Conservation (phyloP, 2,329 filamentous ascomycete species). For the Cordyceps cicadae region DNA sequence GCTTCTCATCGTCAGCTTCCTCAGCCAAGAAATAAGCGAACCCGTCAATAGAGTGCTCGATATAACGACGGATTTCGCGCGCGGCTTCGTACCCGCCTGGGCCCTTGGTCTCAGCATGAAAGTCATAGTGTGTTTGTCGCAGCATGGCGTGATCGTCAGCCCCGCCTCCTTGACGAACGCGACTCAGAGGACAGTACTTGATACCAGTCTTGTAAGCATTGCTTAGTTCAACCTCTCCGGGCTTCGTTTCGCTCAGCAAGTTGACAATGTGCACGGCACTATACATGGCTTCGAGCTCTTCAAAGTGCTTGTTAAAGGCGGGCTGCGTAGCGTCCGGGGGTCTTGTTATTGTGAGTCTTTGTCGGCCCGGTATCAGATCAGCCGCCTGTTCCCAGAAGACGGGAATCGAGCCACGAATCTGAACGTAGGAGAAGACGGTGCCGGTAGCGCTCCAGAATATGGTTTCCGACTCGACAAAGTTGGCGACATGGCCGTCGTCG, state of each 20-base stretch:
- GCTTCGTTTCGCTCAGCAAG: conserved; percentile 82
- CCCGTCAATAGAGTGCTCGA: conserved; percentile 69
- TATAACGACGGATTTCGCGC: conserved; percentile 69
- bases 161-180: conserved; percentile 40
- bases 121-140: conserved; percentile 83
- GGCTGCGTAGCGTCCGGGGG: conserved; percentile 87
- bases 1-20: conserved; percentile 49
- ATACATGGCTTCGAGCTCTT: conserved; percentile 75
- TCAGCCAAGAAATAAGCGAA: conserved; percentile 92
- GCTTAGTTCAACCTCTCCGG: conserved; percentile 77
- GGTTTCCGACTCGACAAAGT: conserved; percentile 97
- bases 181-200: conserved; percentile 62
- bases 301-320: conserved; percentile 92
- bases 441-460: conserved; percentile 76
- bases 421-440: conserved; percentile 84
- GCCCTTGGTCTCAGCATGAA: conserved; percentile 86
- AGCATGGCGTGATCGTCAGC: conserved; percentile 64
- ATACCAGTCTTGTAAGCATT: conserved; percentile 73
- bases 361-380: conserved; percentile 80
- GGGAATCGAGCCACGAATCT: conserved; percentile 86
- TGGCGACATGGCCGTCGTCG: conserved; percentile 93
- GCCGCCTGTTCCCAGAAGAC: conserved; percentile 95
- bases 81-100: conserved; percentile 84
- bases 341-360: conserved; percentile 86
- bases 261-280: conserved; percentile 91